Base-by-base conservation (phyloP, 208 protist genomes). In the Trypanosoma boissoni region DNA sequence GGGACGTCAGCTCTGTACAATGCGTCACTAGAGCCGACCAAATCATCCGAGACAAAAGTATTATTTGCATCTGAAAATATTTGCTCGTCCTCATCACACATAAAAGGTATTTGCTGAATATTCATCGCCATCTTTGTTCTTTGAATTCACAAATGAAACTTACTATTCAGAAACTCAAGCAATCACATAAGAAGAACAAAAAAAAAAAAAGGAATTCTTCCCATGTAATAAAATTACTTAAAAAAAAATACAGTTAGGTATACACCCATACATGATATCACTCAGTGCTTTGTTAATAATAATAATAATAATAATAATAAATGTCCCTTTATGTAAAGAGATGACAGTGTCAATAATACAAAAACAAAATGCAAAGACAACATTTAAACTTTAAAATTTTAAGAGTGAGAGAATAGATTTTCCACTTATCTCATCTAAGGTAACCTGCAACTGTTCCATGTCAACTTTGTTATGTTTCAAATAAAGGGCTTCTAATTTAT, bases 381-480 rank as follows among this genome's bases (percentile, higher is more conserved):
- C 8, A 16, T 39, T 16, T 26, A 1, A 24, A 0, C 21, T n/a
- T 50, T 49, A 59, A 27, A 59, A 20, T 10, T 50, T 1, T 50
- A 59, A 59, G 3, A 23, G 16, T 27, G 16, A 14, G 16, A 41
- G 10, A 26, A 29, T 24, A 36, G 20, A 20, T 36, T 21, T 27
- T 21, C n/a, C 26, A 36, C 8, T 26, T 9, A 34, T 12, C 23
- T 34, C 26, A 34, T 52, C 2, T 20, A 49, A 20, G 6, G 6
- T 59, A 23, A 20, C 37, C 21, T 16, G 5, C 42, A 59, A 36
- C 16, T 27, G 8, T 23, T 59, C 41, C 27, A 36, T 59, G 31
- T 49, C 23, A 26, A 59, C 49, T 7, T 20, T 12, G 41, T 70
- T 70, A 24, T 70, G 64, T 36, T 70, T 70, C 18, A 70, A 37